Percentiles rank a stretch among this genome's conserved stretches.
Conservation (phyloP, 805 yeast genomes). For the Nakazawaea molendinolei region DNA sequence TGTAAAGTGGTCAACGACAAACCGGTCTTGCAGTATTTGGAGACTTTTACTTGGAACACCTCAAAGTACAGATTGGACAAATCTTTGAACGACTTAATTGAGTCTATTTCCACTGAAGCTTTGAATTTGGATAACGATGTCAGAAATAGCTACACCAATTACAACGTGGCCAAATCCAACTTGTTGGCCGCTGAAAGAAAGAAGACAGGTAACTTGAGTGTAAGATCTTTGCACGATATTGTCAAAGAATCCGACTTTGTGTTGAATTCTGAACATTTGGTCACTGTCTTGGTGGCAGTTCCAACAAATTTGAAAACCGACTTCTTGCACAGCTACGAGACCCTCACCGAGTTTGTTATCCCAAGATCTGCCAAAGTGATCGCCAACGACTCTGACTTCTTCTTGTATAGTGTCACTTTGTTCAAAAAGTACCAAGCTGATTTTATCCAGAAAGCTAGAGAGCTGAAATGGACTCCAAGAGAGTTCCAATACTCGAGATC, state of each 20-base stretch:
- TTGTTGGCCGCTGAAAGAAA: conserved; percentile 86
- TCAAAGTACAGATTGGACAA: conserved; percentile 82
- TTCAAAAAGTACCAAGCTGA: conserved; percentile 76
- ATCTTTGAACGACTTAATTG: conserved; percentile 70
- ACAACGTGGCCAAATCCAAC: conserved; percentile 77
- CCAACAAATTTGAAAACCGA: conserved; percentile 59
- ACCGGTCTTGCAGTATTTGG: conserved; percentile 56
- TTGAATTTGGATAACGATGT: conserved; percentile 81
- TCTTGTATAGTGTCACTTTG: conserved; percentile 70
- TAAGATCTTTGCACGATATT: conserved; percentile 83
- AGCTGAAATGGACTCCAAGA: conserved; percentile 84
- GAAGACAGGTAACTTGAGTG: conserved; percentile 88
- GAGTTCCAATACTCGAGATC: conserved; percentile 86
- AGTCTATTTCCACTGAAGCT: conserved; percentile 68
- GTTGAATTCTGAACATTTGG: conserved; percentile 76
- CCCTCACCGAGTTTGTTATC: conserved; percentile 72
- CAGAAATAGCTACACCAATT: conserved; percentile 63
- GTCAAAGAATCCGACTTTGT: conserved; percentile 82
- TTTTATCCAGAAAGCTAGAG: conserved; percentile 68
- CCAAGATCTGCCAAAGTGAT: conserved; percentile 81
- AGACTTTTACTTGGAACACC: conserved; percentile 80
- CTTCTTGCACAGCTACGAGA: conserved; percentile 69
- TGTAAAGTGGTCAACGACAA: conserved; percentile 35
- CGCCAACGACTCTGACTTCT: conserved; percentile 66
- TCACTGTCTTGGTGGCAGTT: conserved; percentile 82